phyloP scores from a whole-genome alignment of 73 alveolate genomes.

The Paramecium tetraurelia region DNA sequence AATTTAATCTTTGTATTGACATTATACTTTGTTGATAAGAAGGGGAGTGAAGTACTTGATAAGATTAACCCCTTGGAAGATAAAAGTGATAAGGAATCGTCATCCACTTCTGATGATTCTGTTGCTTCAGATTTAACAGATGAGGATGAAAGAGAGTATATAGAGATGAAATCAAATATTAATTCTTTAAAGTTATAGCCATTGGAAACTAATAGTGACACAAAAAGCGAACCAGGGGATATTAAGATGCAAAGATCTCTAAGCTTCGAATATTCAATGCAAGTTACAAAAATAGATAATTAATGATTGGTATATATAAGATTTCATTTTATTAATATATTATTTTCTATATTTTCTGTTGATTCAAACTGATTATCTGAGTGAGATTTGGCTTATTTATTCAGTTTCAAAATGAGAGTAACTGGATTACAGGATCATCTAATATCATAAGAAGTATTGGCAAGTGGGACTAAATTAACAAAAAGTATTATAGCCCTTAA shows the following conservation, averaged over 20 bases:
- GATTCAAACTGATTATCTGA: too few relatives aligned
- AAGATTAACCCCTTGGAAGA: not conserved
- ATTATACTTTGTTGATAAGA: slow-evolving; percentile 24
- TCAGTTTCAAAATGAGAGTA: too few relatives aligned
- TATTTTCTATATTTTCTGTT: too few relatives aligned
- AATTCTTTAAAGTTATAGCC: not conserved
- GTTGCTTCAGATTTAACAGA: not conserved
- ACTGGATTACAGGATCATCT: too few relatives aligned
- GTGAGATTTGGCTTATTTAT: too few relatives aligned
- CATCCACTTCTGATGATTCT: slow-evolving; percentile 10
- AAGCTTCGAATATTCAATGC: not conserved
- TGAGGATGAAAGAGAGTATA: not conserved
- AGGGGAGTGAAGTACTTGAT: slow-evolving; percentile 18
- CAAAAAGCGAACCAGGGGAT: not conserved
- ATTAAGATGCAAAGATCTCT: not conserved
- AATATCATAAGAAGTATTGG: too few relatives aligned
- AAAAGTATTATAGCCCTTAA: too few relatives aligned
- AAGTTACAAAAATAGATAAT: not conserved
- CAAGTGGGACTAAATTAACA: too few relatives aligned
- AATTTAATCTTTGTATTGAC: not conserved
- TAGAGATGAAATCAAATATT: not conserved
- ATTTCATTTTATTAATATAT: not conserved
- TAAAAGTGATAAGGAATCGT: not conserved
- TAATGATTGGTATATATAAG: not conserved
- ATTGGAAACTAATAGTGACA: not conserved